Evolutionary conservation across 805 yeast species (phyloP).

Genomic region (Myxozyma kluyveri): DNA sequence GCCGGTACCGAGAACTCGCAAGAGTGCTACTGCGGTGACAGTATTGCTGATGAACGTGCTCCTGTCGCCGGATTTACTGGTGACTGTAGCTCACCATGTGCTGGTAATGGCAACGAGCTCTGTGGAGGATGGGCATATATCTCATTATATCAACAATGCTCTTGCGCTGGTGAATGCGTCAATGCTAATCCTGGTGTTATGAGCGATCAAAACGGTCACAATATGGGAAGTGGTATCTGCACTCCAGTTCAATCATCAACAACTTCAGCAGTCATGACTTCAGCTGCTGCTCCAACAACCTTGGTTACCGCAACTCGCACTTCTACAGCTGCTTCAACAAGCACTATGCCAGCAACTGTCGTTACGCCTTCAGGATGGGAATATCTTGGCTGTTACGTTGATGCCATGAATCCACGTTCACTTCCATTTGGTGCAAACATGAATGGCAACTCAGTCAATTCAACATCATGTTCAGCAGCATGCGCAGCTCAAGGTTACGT

Average conservation of each 20-base stretch:
- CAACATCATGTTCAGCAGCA: background rate
- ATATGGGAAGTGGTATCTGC: background rate
- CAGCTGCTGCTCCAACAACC: background rate
- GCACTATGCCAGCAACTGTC: background rate
- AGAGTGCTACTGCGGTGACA: constrained; percentile 9
- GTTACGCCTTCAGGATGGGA: background rate
- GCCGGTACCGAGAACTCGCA: constrained; percentile 8
- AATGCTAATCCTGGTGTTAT: background rate
- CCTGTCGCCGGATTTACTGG: background rate
- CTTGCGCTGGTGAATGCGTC: background rate
- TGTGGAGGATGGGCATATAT: background rate
- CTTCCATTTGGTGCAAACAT: background rate
- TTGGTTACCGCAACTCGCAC: background rate
- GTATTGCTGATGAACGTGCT: background rate
- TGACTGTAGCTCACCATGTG: constrained; percentile 1
- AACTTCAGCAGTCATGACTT: background rate
- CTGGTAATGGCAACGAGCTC: background rate
- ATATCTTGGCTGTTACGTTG: background rate
- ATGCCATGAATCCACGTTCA: background rate
- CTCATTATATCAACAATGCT: background rate
- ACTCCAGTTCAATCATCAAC: background rate
- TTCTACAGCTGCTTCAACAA: background rate
- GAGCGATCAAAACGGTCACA: background rate
- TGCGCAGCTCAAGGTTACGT: background rate
- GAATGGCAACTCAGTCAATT: background rate